These are phyloP conservation scores for Metarhizium sp. DNA, from an alignment of 2,329 filamentous ascomycete genomes.

Conservation along the genomic window DNA sequence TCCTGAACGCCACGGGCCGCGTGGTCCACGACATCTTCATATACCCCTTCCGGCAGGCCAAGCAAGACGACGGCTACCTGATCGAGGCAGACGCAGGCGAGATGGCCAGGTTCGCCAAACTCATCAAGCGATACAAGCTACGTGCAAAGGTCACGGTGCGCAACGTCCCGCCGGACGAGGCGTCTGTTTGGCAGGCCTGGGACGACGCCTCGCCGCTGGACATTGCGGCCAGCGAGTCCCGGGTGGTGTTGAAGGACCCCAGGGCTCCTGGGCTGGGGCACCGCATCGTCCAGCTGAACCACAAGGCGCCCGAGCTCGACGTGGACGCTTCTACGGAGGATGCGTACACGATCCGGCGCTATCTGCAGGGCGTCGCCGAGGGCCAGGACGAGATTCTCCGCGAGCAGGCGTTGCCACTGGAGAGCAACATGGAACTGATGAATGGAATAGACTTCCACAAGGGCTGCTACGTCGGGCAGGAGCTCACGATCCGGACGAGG, in stretches of 20 bases:
- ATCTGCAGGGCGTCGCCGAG: conserved; percentile 74
- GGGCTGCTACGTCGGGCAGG: conserved; percentile 94
- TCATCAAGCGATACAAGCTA: conserved; percentile 79
- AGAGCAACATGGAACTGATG: conserved; percentile 82
- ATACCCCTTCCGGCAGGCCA: conserved; percentile 47
- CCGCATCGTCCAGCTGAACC: conserved; percentile 30
- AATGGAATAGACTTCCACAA: conserved; percentile 86
- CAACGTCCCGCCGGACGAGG: conserved; percentile 55
- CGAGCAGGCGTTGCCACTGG: conserved; percentile 69
- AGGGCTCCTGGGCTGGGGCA: conserved; percentile 48
- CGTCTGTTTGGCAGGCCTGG: conserved; percentile 68
- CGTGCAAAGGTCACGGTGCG: conserved; percentile 67
- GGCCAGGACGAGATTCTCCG: conserved; percentile 68
- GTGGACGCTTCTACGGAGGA: conserved; percentile 39
- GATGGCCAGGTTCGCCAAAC: conserved; percentile 51
- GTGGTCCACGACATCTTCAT: conserved; percentile 86
- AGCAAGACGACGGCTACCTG: conserved; percentile 39
- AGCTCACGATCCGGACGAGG: conserved; percentile 89
- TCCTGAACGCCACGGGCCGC: conserved; percentile 77
- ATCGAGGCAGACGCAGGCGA: conserved; percentile 74
- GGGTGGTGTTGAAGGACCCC: conserved; percentile 37
- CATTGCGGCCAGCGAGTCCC: conserved; percentile 1
- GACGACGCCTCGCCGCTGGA: conserved; percentile 30
- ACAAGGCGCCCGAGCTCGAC: conserved; percentile 26
- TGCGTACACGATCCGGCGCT: conserved; percentile 67